phyloP scores from a whole-genome alignment of 768 basidiomycete genomes.

The Solioccasus polychromus region DNA sequence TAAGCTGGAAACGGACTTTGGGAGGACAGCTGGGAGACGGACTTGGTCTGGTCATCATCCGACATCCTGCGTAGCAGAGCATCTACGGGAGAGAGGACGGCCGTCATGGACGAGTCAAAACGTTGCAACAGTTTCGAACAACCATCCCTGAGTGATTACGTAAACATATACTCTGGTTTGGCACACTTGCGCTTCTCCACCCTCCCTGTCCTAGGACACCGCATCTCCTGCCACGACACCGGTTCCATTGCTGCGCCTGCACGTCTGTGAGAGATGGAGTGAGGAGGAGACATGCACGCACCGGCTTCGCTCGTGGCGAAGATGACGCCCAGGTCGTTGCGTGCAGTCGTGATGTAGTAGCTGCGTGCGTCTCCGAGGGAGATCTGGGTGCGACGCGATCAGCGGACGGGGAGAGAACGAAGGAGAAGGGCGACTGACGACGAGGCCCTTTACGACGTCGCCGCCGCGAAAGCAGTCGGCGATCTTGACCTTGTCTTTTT shows the following conservation, averaged over 20 bases:
- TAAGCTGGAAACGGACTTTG: conserved; percentile 14
- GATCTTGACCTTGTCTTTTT: conserved; percentile 87
- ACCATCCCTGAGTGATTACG: conserved; percentile 19
- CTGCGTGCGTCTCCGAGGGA: conserved; percentile 89
- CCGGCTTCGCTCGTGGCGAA: conserved; percentile 89
- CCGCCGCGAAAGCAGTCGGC: conserved; percentile 90
- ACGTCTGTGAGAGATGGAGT: conserved; percentile 6
- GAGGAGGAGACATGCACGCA: conserved; percentile 28
- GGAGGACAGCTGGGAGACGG: conserved; percentile 8
- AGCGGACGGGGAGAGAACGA: conserved; percentile 5
- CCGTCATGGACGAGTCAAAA: conserved; percentile 48
- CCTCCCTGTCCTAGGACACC: conserved; percentile 76
- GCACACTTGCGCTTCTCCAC: conserved; percentile 85
- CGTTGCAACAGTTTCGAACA: conserved; percentile 13
- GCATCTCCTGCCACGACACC: conserved; percentile 89
- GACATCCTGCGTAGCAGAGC: conserved; percentile 56
- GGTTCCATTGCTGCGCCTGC: conserved; percentile 80
- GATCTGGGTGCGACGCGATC: conserved; percentile 48
- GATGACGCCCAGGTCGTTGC: conserved; percentile 88
- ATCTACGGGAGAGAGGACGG: conserved; percentile 61
- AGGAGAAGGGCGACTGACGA: conserved; percentile 50
- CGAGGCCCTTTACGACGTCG: conserved; percentile 82
- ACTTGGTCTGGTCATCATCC: conserved; percentile 64
- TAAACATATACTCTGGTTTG: conserved; percentile 67
- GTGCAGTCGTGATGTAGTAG: conserved; percentile 88